Conservation (phyloP, 2,329 filamentous ascomycete species). For the Pseudocercospora vitis region DNA sequence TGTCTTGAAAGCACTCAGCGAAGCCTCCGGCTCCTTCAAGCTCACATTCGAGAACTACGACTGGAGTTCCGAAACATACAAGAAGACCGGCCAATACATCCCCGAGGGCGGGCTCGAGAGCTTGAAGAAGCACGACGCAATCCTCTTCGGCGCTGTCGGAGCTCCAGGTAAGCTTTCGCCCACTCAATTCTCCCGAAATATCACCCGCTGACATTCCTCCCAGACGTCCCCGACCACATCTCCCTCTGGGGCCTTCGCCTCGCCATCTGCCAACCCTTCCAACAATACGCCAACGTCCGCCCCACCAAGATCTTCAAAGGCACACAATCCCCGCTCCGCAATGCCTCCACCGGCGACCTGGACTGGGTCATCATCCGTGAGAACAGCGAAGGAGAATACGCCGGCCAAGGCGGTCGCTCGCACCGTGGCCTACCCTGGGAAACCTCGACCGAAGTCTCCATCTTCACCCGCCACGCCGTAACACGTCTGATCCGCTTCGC, state of each 20-base stretch:
- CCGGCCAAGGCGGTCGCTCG: conserved; percentile 63
- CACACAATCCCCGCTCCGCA: conserved; percentile 57
- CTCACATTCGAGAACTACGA: conserved; percentile 64
- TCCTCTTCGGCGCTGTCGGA: conserved; percentile 68
- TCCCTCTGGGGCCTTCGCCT: conserved; percentile 57
- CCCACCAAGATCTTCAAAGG: conserved; percentile 63
- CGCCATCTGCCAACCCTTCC: conserved; percentile 56
- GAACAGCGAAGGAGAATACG: conserved; percentile 67
- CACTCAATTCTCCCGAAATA: too few species aligned
- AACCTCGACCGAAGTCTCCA: conserved; percentile 60
- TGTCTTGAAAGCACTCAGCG: conserved; percentile 58
- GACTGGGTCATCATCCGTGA: conserved; percentile 68
- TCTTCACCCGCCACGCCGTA: conserved; percentile 63
- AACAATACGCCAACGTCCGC: conserved; percentile 59
- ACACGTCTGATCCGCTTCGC: conserved; percentile 63
- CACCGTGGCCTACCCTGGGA: conserved; percentile 62
- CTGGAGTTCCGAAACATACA: conserved; percentile 67
- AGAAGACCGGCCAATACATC: conserved; percentile 65
- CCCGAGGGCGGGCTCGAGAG: conserved; percentile 60
- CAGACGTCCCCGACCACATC: conserved; percentile 53
- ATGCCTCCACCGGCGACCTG: conserved; percentile 57
- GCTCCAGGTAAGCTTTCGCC: conserved; percentile 44
- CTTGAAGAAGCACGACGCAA: conserved; percentile 62
- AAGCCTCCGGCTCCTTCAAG: conserved; percentile 54
- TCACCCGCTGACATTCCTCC: neutral